phyloP scores from a whole-genome alignment of 2,329 filamentous ascomycete genomes.

The Pyricularia pennisetigena region DNA sequence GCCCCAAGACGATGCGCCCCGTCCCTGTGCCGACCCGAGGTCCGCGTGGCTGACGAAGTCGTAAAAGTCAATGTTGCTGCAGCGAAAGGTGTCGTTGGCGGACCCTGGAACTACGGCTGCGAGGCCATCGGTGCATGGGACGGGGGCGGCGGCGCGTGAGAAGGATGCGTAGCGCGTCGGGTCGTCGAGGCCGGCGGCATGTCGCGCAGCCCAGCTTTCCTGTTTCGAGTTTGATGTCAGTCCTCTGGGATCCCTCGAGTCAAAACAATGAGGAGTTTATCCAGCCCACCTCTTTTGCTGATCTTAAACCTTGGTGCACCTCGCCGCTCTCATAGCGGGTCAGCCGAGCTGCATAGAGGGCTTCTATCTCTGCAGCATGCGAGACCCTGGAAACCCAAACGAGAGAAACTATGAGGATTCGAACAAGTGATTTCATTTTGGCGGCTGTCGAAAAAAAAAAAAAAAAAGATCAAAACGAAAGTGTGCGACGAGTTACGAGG shows the following conservation, averaged over 20 bases:
- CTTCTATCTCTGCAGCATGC: neutral
- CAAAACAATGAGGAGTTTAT: no score
- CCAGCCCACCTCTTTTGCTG: neutral
- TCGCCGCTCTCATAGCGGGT: neutral
- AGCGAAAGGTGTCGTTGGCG: slow-evolving; percentile 5
- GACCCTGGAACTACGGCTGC: slow-evolving; percentile 1
- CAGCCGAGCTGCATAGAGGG: neutral
- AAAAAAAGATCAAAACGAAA: neutral
- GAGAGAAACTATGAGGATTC: neutral
- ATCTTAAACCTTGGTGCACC: neutral
- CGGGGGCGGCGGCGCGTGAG: neutral
- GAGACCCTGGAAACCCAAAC: neutral
- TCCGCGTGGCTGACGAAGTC: slow-evolving; percentile 5
- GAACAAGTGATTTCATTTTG: neutral
- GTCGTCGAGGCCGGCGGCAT: neutral
- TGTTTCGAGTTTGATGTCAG: neutral
- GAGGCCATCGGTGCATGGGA: slow-evolving; percentile 2
- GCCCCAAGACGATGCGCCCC: slow-evolving; percentile 17
- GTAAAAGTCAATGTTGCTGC: slow-evolving; percentile 6
- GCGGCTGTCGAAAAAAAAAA: neutral
- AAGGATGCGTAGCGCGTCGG: slow-evolving; percentile 1
- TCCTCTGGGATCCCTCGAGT: no score
- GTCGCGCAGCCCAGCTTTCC: neutral
- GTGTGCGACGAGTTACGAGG: no score
- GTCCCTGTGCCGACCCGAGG: slow-evolving; percentile 2